Base-by-base conservation (phyloP, 441 rosid species). In the Eutrema salsugineum region DNA sequence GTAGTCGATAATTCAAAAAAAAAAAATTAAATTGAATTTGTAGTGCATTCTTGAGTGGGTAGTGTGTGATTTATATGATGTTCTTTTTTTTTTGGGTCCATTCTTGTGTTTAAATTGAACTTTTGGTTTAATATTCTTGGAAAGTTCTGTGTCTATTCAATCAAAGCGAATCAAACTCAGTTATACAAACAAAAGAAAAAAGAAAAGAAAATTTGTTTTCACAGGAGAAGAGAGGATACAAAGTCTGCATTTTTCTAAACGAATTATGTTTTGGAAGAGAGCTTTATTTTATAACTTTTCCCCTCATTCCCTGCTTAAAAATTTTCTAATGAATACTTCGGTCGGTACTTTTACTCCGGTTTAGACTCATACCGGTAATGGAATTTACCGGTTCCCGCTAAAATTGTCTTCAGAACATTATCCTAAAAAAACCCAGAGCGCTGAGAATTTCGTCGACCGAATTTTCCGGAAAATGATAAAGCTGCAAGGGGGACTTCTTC, bases 401-500 rank as follows among this genome's bases (percentile, higher is more conserved):
- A 65, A 66, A 32, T 20, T 2, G 5, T 19, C 20, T 15, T 14
- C 15, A 62, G 62, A 75, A 64, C 67, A 56, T 70, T 76, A 76
- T 76, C 79, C 48, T 14, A 62, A 24, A 24, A 24, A 22, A 24
- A 24, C 66, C 35, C 20, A 65, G 50, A 63, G 6, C 1, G 36
- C 30, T 10, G 54, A 49, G 44, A 20, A 9, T 28, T 66, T 33
- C 17, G 33, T 40, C 68, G 40, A 58, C 24, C 2, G 40, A 44
- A 24, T 4, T 35, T 12, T 44, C 17, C 15, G 36, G 7, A 3
- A 48, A 15, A 83, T 66, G 78, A 88, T 84, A 87, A 75, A 79
- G 78, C 68, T 76, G 62, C 88, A 66, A 56, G 87, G 88, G 35
- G 87, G 88, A 64, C 89, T 87, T 79, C 88, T 80, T 62, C 84